Evolutionary conservation across 202 grass and related monocot genomes (phyloP).

Genomic region (Sporobolus alterniflorus): DNA sequence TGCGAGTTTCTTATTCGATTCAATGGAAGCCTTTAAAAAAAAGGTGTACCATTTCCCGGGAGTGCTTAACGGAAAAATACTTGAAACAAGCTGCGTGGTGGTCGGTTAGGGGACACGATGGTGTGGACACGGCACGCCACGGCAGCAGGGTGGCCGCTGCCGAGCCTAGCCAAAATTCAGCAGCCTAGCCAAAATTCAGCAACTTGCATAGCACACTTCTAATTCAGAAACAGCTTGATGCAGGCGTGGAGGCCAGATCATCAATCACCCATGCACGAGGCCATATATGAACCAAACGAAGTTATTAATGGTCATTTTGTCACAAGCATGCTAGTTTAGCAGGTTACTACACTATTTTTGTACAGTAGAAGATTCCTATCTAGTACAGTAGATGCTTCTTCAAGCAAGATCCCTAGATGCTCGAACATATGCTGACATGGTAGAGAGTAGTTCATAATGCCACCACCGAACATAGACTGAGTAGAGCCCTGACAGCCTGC

Average conservation of each 20-base stretch:
- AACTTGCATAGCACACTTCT: neutral
- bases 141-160: neutral
- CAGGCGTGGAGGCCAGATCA: too few species aligned
- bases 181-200: conserved; percentile 31
- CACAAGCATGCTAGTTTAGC: neutral
- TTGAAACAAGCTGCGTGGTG: neutral
- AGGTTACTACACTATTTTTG: neutral
- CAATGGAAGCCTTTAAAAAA: neutral
- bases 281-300: too few species aligned
- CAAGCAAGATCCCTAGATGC: neutral
- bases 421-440: neutral
- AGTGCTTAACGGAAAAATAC: neutral
- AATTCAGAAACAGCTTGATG: neutral
- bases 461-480: neutral
- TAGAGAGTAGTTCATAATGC: neutral
- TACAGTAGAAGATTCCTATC: neutral
- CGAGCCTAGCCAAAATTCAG: conserved; percentile 27
- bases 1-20: neutral
- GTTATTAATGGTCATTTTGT: neutral
- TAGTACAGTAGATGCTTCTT: neutral
- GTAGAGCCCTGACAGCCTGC: neutral
- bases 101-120: conserved; percentile 14
- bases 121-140: neutral
- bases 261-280: too few species aligned
- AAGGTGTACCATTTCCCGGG: neutral